Evolutionary conservation across 2,329 filamentous ascomycete genomes (phyloP).

Genomic region (Daldinia sp.): DNA sequence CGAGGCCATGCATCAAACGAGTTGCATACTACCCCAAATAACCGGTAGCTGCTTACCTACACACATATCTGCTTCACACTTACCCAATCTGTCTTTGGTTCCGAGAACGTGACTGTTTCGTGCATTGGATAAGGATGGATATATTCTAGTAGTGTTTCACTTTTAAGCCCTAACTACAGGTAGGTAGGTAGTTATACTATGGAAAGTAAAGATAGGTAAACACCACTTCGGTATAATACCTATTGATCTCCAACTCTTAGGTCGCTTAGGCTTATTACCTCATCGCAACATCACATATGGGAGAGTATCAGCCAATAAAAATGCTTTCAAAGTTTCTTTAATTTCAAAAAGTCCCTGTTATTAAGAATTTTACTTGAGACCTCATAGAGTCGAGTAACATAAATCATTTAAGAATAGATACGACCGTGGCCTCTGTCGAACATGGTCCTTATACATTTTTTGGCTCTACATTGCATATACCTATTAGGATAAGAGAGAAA

Average conservation of each 20-base stretch:
- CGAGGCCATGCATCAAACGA: constrained; percentile 9
- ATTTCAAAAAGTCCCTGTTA: background rate
- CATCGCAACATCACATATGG: too few relatives aligned
- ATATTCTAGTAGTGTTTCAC: too few relatives aligned
- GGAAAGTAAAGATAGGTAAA: background rate
- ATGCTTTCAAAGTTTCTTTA: background rate
- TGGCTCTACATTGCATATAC: background rate
- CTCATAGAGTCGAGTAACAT: too few relatives aligned
- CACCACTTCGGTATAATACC: background rate
- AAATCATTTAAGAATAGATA: too few relatives aligned
- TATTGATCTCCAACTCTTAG: background rate
- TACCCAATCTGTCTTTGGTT: background rate
- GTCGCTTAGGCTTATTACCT: too few relatives aligned
- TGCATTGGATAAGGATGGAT: background rate
- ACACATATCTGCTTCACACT: background rate
- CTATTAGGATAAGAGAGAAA: background rate
- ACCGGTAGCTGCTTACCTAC: constrained; percentile 1
- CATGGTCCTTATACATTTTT: too few relatives aligned
- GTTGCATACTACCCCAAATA: constrained; percentile 4
- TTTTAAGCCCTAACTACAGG: too few relatives aligned
- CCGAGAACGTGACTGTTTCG: background rate
- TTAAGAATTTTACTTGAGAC: background rate
- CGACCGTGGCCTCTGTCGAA: too few relatives aligned
- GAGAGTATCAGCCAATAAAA: background rate
- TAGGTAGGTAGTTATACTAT: too few relatives aligned